Conservation (phyloP, 768 basidiomycete species). For the Leccinum fibrillosum region DNA sequence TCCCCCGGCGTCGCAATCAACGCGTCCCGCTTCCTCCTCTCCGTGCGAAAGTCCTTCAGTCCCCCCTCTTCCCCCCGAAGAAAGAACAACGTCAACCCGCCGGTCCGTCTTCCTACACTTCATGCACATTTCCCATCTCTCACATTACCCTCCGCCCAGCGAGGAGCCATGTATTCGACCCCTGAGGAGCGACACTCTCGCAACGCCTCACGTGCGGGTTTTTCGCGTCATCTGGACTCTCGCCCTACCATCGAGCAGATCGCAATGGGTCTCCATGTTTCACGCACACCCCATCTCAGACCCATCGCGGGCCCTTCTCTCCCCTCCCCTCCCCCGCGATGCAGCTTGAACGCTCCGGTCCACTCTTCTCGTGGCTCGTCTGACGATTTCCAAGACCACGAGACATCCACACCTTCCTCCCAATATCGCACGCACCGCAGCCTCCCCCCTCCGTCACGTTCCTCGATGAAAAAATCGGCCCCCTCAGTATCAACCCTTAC, state of each 20-base stretch:
- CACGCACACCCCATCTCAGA: constrained; percentile 70
- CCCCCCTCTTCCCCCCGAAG: constrained; percentile 19
- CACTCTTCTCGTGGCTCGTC: constrained; percentile 19
- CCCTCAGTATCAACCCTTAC: constrained; percentile 20
- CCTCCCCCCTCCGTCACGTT: constrained; percentile 57
- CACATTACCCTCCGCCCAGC: constrained; percentile 16
- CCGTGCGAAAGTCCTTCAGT: constrained; percentile 30
- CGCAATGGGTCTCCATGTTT: constrained; percentile 76
- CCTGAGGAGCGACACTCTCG: constrained; percentile 36
- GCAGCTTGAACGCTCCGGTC: constrained; percentile 24
- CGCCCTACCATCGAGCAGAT: constrained; percentile 74
- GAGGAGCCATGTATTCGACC: constrained; percentile 40
- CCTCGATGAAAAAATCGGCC: constrained; percentile 59
- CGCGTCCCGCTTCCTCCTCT: constrained; percentile 29
- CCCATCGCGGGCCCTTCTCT: constrained; percentile 28
- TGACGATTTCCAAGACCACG: constrained; percentile 26
- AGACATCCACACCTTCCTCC: constrained; percentile 19
- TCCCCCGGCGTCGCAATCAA: constrained; percentile 14
- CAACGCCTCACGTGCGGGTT: constrained; percentile 33
- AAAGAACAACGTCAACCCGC: constrained; percentile 10
- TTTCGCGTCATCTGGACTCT: constrained; percentile 38
- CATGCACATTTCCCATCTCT: constrained; percentile 3
- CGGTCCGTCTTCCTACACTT: constrained; percentile 15
- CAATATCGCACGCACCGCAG: constrained; percentile 23
- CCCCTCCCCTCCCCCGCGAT: constrained; percentile 15